These are phyloP conservation scores for Trichoderma semiorbis DNA, from an alignment of 2,329 filamentous ascomycete species.

Conservation along the genomic window DNA sequence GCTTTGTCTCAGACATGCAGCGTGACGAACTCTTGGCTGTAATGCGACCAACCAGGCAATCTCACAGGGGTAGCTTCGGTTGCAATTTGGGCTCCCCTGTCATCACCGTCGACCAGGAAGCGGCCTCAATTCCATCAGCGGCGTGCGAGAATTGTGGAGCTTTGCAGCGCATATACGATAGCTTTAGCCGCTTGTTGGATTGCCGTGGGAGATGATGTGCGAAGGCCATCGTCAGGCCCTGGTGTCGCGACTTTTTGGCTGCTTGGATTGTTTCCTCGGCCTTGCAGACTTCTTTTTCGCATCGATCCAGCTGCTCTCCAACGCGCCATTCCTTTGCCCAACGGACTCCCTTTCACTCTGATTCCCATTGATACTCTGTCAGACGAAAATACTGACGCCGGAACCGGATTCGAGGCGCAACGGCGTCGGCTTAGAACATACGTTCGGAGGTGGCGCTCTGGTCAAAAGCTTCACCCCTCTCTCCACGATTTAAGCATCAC, in stretches of 20 bases:
- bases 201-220: slow-evolving; percentile 12
- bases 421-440: neutral
- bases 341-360: neutral
- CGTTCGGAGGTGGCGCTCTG: slow-evolving; percentile 12
- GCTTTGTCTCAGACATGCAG: slow-evolving; percentile 12
- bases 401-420: slow-evolving; percentile 14
- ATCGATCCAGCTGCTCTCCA: neutral
- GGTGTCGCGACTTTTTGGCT: slow-evolving; percentile 6
- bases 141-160: slow-evolving; percentile 18
- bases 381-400: slow-evolving; percentile 5
- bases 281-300: neutral
- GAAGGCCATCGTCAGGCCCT: neutral
- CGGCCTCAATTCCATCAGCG: slow-evolving; percentile 19
- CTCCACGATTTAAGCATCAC: neutral
- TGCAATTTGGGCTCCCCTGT: slow-evolving; percentile 18
- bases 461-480: slow-evolving; percentile 17
- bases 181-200: slow-evolving; percentile 2
- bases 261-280: neutral
- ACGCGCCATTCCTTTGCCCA: neutral
- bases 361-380: slow-evolving; percentile 3
- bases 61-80: slow-evolving; percentile 18
- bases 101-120: neutral
- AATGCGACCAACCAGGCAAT: slow-evolving; percentile 9
- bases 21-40: slow-evolving; percentile 12
- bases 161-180: slow-evolving; percentile 7